Evolutionary conservation across 306 rosid species (phyloP), one percentile per base, ranked within the genome.

Genomic region (Vicia villosa): DNA sequence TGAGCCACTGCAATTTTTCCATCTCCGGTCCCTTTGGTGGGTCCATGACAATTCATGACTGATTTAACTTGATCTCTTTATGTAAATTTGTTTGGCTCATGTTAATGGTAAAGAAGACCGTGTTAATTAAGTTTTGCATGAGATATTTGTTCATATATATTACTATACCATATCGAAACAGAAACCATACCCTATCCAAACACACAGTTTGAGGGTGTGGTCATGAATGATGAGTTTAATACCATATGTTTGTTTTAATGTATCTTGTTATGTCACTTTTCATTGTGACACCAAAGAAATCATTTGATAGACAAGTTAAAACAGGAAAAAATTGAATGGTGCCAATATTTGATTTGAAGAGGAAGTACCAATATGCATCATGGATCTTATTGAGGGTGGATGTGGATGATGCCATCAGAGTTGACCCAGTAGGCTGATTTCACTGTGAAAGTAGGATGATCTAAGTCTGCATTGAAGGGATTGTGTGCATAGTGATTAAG

Each of bases 141-240:
- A 43, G 81, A 56, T 63, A 54, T 15, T 42, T 41, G 45, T 62
- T 52, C 9, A 49, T 34, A 68, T 30, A 32, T 15, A 54, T 7
- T 34, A 32, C 66, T 69, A 17, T 40, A 63, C 8, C 71, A 28
- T 54, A 30, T 8, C 32, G 42, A 16, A 42, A 68, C 11, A 19
- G 5, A 28, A 41, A 62, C 3, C 30, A 46, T 47, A 9, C 59
- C 57, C 28, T 12, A 19, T 32, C 38, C 20, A 32, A 30, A 58
- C 26, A 30, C 22, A 10, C 9, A 74, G 74, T 14, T 57, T 59
- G 34, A 11, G 52, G 56, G 50, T 49, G 68, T 14, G 21, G 24
- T 40, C 56, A 60, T 24, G 57, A 66, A 24, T 47, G 22, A 36
- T 28, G 52, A 24, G 46, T 59, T 34, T 58, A 32, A 6, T 11